Evolutionary conservation across 73 alveolate genomes (phyloP), one percentile per base, ranked within the genome.

Genomic region (Halteria grandinella): DNA sequence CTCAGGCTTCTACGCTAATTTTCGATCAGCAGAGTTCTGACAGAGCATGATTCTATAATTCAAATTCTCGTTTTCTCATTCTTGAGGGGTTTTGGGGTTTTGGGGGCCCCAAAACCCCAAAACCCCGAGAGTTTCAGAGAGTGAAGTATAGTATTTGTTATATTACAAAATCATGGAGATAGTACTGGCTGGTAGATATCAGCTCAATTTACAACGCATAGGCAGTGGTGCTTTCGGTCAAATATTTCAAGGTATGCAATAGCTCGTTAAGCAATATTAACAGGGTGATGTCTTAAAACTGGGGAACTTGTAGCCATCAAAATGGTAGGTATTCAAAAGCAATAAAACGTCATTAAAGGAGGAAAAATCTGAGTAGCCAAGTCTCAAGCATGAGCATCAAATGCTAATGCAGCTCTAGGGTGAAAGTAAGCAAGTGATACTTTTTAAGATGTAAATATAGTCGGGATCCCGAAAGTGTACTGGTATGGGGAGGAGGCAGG

Each of bases 401-500:
- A 41, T 62, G 4, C 45, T 62, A 6, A 20, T 14, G 11, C 14
- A 41, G 27, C 14, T 62, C 12, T 41, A 62, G 40, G 60, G 60
- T 2, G 78, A 62, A 62, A 18, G 78, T 62, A 62, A 39, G 6
- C 17, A 29, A 58, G 7, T 23, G 28, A 34, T 29, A 11, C 11
- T 14, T 17, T 62, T 62, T 25, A 36, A 17, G 5, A 6, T 31
- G 41, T 6, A 14, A 8, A 10, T n/a, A 62, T 72, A 72, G 85
- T 15, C 32, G 87, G 87, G 1, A 62, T 58, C 17, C 87, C 87
- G 7, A 11, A 33, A 33, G 69, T 75, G 0, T 40, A 58, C 47
- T 75, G 64, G 64, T 44, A 27, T 59, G 80, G 87, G 31, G 78
- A 75, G 41, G 87, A 75, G 0, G 82, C 66, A 25, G 78, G 55